These are phyloP conservation scores for Botrytis cinerea DNA, from an alignment of 2,329 filamentous ascomycete genomes.

Conservation along the genomic window DNA sequence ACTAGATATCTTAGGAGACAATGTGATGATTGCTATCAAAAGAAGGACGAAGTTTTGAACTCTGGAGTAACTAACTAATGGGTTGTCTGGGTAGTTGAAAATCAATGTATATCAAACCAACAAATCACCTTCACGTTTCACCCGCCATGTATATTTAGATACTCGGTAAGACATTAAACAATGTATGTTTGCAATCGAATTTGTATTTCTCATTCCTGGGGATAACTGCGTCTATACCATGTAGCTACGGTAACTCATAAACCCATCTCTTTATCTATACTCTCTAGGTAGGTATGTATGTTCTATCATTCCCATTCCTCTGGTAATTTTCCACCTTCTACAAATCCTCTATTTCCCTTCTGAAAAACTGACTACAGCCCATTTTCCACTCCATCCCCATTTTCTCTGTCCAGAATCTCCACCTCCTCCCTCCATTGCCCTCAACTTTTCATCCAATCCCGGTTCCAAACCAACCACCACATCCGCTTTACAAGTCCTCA, in stretches of 20 bases:
- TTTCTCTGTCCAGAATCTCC: constrained; percentile 66
- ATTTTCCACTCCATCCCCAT: constrained; percentile 97
- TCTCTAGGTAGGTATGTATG: background rate
- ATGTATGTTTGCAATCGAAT: background rate
- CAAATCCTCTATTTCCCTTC: constrained; percentile 56
- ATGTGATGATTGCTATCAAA: background rate
- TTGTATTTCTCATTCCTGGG: background rate
- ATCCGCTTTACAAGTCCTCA: constrained; percentile 95
- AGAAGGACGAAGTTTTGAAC: no score
- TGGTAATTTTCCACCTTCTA: background rate
- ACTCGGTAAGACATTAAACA: background rate
- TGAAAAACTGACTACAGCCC: constrained; percentile 88
- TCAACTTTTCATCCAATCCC: constrained; percentile 81
- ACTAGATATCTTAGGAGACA: background rate
- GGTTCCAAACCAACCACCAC: constrained; percentile 84
- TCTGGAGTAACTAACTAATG: background rate
- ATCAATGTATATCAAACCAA: background rate
- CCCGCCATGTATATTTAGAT: background rate
- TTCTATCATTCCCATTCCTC: background rate
- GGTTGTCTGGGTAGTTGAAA: background rate
- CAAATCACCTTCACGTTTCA: background rate
- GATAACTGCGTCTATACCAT: background rate
- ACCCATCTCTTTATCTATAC: background rate
- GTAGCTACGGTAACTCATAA: background rate
- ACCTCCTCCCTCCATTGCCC: constrained; percentile 66